Percentiles rank a stretch among this genome's conserved stretches.
Evolutionary conservation across 2,329 filamentous ascomycete species (phyloP).

Genomic region (Thermothelomyces thermophilus): DNA sequence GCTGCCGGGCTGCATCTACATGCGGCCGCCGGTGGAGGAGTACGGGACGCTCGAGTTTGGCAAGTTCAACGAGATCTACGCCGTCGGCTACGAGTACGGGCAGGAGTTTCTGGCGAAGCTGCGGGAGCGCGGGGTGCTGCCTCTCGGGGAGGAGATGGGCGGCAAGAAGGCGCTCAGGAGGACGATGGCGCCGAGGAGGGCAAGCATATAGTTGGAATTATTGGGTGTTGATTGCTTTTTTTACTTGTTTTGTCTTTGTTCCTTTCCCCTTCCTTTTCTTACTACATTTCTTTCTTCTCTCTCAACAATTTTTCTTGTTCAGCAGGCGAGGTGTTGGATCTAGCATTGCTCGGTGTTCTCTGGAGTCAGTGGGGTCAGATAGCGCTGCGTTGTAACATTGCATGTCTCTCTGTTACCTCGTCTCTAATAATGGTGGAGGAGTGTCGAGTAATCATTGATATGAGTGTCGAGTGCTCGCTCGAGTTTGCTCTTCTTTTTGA

Average conservation of each 20-base stretch:
- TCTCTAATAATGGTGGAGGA: too few relatives aligned
- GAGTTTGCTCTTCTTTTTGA: too few relatives aligned
- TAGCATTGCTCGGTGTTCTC: constrained; percentile 1
- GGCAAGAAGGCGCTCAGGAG: constrained; percentile 69
- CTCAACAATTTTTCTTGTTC: too few relatives aligned
- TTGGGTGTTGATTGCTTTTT: too few relatives aligned
- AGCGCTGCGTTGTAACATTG: neutral
- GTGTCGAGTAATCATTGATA: too few relatives aligned
- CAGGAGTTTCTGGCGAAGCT: constrained; percentile 71
- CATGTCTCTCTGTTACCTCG: neutral
- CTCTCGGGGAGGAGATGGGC: constrained; percentile 63
- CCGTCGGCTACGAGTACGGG: constrained; percentile 80
- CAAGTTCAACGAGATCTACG: constrained; percentile 96
- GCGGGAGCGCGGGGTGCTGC: constrained; percentile 70
- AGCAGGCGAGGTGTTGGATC: neutral
- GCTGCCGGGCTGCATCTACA: constrained; percentile 86
- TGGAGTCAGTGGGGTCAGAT: neutral
- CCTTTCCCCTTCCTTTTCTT: too few relatives aligned
- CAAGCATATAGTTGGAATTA: constrained; percentile 55
- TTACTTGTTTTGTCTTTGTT: too few relatives aligned
- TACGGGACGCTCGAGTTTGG: constrained; percentile 95
- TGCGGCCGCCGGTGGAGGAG: constrained; percentile 87
- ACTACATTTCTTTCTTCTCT: neutral
- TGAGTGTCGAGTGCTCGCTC: too few relatives aligned
- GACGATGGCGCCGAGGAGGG: constrained; percentile 72